phyloP scores from a whole-genome alignment of 2,329 filamentous ascomycete species.

The Aspergillus awamori region DNA sequence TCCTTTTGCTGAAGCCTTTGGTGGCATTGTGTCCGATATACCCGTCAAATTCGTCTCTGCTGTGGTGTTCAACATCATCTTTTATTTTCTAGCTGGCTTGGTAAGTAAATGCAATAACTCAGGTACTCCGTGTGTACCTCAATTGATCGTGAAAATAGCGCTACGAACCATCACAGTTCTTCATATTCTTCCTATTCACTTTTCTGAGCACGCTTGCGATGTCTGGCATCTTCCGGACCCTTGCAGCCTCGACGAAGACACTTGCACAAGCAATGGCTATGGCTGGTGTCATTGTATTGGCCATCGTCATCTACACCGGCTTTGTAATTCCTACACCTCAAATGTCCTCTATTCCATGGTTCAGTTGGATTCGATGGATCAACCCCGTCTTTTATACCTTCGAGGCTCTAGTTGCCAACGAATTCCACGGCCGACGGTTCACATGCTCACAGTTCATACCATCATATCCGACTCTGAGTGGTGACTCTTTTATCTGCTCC shows the following conservation, averaged over 20 bases:
- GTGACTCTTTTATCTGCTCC: conserved; percentile 57
- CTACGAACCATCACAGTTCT: conserved; percentile 54
- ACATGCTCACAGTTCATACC: conserved; percentile 56
- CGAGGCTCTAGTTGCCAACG: conserved; percentile 60
- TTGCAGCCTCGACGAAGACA: conserved; percentile 62
- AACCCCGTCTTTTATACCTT: conserved; percentile 69
- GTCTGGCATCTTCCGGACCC: conserved; percentile 61
- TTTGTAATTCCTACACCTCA: conserved; percentile 63
- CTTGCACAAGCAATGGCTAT: conserved; percentile 66
- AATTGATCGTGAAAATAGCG: conserved; percentile 28
- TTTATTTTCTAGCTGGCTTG: conserved; percentile 88
- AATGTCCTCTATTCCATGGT: conserved; percentile 60
- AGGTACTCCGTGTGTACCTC: too few relatives aligned
- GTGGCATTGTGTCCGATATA: conserved; percentile 83
- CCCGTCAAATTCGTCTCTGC: conserved; percentile 78
- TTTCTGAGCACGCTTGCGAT: conserved; percentile 62
- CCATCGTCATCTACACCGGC: conserved; percentile 68
- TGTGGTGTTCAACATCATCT: conserved; percentile 73
- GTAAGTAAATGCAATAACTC: conserved; percentile 21
- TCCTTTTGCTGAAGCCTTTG: conserved; percentile 81
- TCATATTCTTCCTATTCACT: conserved; percentile 65
- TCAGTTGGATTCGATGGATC: conserved; percentile 67
- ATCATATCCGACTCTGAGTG: conserved; percentile 48
- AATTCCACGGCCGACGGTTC: conserved; percentile 62
- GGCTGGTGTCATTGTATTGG: conserved; percentile 56